A percentile compares a stretch with the other conserved stretches of the same genome.
phyloP scores from a whole-genome alignment of 2,329 filamentous ascomycete genomes.

The Aspergillus fumigatiaffinis region DNA sequence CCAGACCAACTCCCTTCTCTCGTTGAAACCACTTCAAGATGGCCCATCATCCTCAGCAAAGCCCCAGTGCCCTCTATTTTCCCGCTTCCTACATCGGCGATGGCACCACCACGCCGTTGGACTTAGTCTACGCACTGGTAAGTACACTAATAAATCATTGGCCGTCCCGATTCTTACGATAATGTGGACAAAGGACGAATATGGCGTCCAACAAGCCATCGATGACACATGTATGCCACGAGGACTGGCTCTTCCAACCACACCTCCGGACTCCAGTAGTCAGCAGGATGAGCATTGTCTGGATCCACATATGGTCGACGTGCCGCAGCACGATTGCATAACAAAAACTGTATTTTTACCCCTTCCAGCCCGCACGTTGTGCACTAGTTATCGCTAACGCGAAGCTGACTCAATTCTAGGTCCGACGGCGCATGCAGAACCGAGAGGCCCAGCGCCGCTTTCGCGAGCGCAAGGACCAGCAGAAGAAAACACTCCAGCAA shows the following conservation, averaged over 20 bases:
- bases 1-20: too few species aligned
- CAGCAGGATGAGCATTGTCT: not conserved
- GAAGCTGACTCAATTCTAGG: not conserved
- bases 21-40: not conserved
- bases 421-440: slow-evolving; percentile 12
- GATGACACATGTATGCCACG: too few species aligned
- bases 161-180: too few species aligned
- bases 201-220: not conserved
- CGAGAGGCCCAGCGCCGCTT: slow-evolving; percentile 11
- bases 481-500: slow-evolving; percentile 5
- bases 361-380: not conserved
- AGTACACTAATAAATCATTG: not conserved
- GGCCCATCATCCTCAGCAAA: not conserved
- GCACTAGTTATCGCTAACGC: not conserved
- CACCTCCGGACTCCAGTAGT: not conserved
- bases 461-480: slow-evolving; percentile 9
- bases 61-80: not conserved
- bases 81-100: not conserved
- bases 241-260: not conserved
- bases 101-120: not conserved
- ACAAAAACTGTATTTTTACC: not conserved
- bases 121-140: not conserved
- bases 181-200: not conserved
- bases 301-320: not conserved
- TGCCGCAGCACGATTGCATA: slow-evolving; percentile 1